Percentiles rank a stretch among this genome's conserved stretches.
These are phyloP conservation scores for Heliamphora exappendiculata DNA, from an alignment of 148 eudicot genomes.

Conservation along the genomic window DNA sequence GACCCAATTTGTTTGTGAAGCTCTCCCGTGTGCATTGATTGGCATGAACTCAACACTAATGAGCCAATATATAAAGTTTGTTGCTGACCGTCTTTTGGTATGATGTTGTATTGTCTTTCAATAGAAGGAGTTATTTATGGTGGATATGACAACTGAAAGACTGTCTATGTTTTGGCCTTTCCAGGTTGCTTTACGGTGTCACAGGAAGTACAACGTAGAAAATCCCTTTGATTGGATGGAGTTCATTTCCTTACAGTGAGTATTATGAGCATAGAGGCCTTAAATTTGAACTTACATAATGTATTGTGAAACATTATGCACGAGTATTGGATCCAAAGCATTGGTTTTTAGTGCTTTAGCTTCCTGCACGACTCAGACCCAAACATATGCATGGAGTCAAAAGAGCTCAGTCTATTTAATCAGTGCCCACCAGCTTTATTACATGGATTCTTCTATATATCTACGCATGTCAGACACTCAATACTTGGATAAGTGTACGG, in stretches of 20 bases:
- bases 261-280: background rate
- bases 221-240: constrained; percentile 98
- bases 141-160: background rate
- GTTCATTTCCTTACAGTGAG: constrained; percentile 74
- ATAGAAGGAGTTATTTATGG: background rate
- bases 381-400: background rate
- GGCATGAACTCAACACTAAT: constrained; percentile 74
- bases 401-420: background rate
- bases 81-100: constrained; percentile 78
- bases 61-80: constrained; percentile 81
- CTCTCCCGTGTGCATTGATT: constrained; percentile 74
- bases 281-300: background rate
- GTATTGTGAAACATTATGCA: background rate
- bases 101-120: background rate
- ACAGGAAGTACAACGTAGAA: constrained; percentile 49
- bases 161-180: constrained; percentile 6
- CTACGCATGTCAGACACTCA: too few species aligned
- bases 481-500: too few species aligned
- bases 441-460: too few species aligned
- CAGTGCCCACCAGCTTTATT: background rate
- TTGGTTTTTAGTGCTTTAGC: constrained; percentile 1
- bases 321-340: background rate
- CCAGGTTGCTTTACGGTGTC: constrained; percentile 57
- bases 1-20: constrained; percentile 67
- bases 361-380: background rate